These are phyloP conservation scores for Lyophyllum decastes DNA, from an alignment of 768 basidiomycete genomes.

Conservation along the genomic window DNA sequence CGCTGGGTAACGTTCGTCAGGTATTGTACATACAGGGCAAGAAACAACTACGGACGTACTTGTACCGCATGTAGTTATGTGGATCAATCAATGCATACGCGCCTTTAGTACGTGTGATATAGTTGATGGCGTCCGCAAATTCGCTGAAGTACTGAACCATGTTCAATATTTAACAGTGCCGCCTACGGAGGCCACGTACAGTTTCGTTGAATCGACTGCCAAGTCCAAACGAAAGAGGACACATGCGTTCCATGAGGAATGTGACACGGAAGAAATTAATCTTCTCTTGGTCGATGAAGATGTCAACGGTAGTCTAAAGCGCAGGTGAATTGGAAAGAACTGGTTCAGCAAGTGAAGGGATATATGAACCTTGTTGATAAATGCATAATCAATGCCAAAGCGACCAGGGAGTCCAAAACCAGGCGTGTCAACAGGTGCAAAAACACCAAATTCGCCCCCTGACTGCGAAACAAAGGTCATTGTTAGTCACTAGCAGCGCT, in stretches of 20 bases:
- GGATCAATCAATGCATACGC: conserved; percentile 46
- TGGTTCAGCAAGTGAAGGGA: not conserved
- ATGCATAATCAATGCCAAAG: conserved; percentile 44
- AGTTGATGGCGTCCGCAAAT: conserved; percentile 43
- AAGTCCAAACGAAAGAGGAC: conserved; percentile 37
- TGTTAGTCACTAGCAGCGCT: not conserved
- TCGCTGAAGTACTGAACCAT: conserved; percentile 39
- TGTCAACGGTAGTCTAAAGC: conserved; percentile 41
- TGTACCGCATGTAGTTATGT: conserved; percentile 52
- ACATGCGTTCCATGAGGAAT: conserved; percentile 50
- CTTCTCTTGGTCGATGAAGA: conserved; percentile 48
- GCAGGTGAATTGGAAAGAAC: not conserved
- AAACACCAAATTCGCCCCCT: conserved; percentile 49
- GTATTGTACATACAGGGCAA: not conserved
- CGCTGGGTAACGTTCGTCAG: conserved; percentile 24
- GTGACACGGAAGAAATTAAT: conserved; percentile 52
- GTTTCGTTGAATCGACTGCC: conserved; percentile 47
- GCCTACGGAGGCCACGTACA: conserved; percentile 18
- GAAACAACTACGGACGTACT: conserved; percentile 27
- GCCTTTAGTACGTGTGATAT: conserved; percentile 42
- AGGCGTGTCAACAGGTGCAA: conserved; percentile 28
- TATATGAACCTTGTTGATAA: conserved; percentile 45
- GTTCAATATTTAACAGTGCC: not conserved
- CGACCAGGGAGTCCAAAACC: conserved; percentile 45
- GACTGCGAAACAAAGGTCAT: conserved; percentile 29